Base-by-base conservation (phyloP, 164 flowering plant genomes). In the Houttuynia cordata region DNA sequence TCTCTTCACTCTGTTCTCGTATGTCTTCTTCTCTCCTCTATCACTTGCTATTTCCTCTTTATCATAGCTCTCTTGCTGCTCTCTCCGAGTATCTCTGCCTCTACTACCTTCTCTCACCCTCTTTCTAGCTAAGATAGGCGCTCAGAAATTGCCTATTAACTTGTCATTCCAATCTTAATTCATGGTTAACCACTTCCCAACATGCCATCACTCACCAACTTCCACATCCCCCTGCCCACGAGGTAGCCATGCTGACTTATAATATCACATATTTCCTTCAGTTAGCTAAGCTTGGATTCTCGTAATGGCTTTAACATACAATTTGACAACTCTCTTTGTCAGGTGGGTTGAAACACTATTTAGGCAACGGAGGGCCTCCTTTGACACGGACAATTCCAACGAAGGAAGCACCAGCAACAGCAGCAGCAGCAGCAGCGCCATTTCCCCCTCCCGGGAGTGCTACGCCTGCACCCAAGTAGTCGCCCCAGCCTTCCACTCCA, bases 401-500 rank as follows among this genome's bases (percentile, higher is more conserved):
- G 1, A 45, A 3, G 17, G n/a, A n/a, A n/a, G n/a, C n/a, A n/a
- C n/a, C n/a, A n/a, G n/a, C n/a, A n/a, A n/a, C n/a, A n/a, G n/a
- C n/a, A n/a, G 49, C 0, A 14, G 49, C 13, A 14, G 49, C 45
- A 42, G 53, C 45, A n/a, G 40, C 17, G 70, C 64, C 3, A 64
- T 62, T 54, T 57, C 78, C 51, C 49, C 34, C 74, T 52, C 86
- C 19, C 58, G 74, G 23, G 98, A 92, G 47, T 93, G 99, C 76
- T 88, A 86, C 74, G 96, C 96, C 1, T 93, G 99, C 73, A 93
- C 99, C 0, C 96, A 86, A 51, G 86, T 79, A 1, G 96, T 92
- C 15, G 85, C 79, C 1, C 99, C 99, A 0, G 91, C 71, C 12
- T 93, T 93, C 76, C 99, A 93, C 81, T 93, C 99, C 58, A 90